Base-by-base conservation (phyloP, 2,329 filamentous ascomycete species). In the Colletotrichum costaricense region DNA sequence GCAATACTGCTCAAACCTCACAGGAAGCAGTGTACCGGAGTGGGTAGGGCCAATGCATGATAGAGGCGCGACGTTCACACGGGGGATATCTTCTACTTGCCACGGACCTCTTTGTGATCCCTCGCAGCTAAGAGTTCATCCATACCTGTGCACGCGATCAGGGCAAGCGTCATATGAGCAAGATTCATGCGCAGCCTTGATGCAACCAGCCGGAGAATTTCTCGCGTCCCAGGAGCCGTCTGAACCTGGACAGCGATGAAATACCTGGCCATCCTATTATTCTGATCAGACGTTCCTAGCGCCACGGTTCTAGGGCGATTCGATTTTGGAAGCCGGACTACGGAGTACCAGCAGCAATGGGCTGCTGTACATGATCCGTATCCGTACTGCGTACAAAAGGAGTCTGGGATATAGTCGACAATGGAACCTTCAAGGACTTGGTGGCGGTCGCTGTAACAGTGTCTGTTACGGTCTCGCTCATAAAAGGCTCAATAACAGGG, bases 41-140 rank as follows among this genome's bases (percentile, higher is more conserved):
- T 73, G 57, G 46, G 14, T 24, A 65, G 64, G 60, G 57, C 67
- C 60, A 46, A 65, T 56, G 63, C 62, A 54, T 70, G 67, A 60
- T 65, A 16, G 60, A 57, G 46, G 28, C 67, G 35, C 55, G 71
- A 66, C 62, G 56, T 28, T 76, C 79, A 75, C 74, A 79, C 79
- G 79, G 62, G 77, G 79, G 76, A 78, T 79, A 79, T 81, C 78
- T 79, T 77, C 69, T 42, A 73, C 46, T 78, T 75, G 67, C 77
- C 78, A 78, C 79, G 77, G 79, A 75, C 78, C 80, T 78, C 77
- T 74, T 74, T 75, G 77, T 74, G 79, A 76, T 77, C 79, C 77
- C 76, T 35, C 46, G n/a, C 28, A 22, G 38, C 12, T 49, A 14
- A 22, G 35, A 73, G 63, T 66, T 65, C 28, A 65, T 63, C 67